A percentile compares a stretch with the other conserved stretches of the same genome.
Conservation (phyloP, 768 basidiomycete genomes). For the Suillus tomentosus region DNA sequence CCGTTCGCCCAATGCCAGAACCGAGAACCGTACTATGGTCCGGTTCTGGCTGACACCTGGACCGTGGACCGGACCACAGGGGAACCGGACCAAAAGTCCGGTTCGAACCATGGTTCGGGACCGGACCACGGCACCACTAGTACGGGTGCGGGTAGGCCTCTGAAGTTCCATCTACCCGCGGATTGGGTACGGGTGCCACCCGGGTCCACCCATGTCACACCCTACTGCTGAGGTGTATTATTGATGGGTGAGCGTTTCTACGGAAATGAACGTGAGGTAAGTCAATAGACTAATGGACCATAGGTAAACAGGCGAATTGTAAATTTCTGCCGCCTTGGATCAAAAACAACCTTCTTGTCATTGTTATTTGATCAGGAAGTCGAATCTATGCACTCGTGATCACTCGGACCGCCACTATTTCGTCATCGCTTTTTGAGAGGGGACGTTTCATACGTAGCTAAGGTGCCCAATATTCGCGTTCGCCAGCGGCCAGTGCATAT, state of each 20-base stretch:
- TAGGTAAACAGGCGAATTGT: not conserved
- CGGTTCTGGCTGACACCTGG: too few relatives aligned
- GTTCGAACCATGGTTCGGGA: too few relatives aligned
- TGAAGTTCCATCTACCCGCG: too few relatives aligned
- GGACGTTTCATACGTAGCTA: not conserved
- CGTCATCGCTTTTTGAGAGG: not conserved
- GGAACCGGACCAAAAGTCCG: too few relatives aligned
- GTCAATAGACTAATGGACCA: not conserved
- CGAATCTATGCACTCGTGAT: not conserved
- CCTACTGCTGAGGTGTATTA: not conserved
- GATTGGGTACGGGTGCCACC: too few relatives aligned
- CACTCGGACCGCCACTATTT: not conserved
- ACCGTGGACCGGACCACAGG: too few relatives aligned
- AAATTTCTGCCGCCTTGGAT: not conserved
- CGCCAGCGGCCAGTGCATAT: not conserved
- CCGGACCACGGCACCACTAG: too few relatives aligned
- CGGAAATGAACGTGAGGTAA: not conserved
- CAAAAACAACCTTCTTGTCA: not conserved
- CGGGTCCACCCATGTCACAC: too few relatives aligned
- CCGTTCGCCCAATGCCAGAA: too few relatives aligned
- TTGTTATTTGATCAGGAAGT: not conserved
- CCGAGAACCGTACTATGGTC: too few relatives aligned
- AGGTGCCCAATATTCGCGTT: not conserved
- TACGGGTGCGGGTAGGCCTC: too few relatives aligned
- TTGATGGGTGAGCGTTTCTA: not conserved